Conservation (phyloP, 176 grass and related monocot species). For the Canna indica region DNA sequence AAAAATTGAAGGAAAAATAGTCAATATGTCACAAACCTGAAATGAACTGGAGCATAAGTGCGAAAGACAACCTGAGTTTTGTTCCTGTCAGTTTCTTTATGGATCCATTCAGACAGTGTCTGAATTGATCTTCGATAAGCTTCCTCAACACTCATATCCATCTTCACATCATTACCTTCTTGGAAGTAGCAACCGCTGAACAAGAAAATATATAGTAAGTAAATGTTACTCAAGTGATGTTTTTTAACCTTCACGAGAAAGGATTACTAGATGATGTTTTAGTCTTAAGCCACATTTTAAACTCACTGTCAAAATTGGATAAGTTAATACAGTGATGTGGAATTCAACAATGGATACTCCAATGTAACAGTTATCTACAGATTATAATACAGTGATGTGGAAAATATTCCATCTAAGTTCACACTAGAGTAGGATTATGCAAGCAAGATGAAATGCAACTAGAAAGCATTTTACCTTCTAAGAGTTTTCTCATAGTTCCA, state of each 20-base stretch:
- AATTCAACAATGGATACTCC: too few species aligned
- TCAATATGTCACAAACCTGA: slow-evolving; percentile 16
- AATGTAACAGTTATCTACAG: neutral
- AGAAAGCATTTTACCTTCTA: slow-evolving; percentile 16
- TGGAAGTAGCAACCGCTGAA: slow-evolving; percentile 47
- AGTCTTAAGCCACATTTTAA: neutral
- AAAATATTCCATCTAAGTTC: neutral
- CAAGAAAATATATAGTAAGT: neutral
- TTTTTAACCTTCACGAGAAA: neutral
- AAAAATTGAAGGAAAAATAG: neutral
- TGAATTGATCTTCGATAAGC: slow-evolving; percentile 31
- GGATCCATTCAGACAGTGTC: slow-evolving; percentile 38
- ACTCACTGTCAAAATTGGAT: too few species aligned
- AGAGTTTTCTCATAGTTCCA: slow-evolving; percentile 41
- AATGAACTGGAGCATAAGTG: slow-evolving; percentile 47
- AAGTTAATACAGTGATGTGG: too few species aligned
- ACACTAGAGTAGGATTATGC: neutral
- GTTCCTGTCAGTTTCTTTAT: slow-evolving; percentile 21
- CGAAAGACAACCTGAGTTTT: slow-evolving; percentile 39
- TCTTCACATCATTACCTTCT: slow-evolving; percentile 41
- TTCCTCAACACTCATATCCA: slow-evolving; percentile 38
- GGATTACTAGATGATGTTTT: neutral
- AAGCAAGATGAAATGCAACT: neutral
- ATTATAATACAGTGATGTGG: neutral
- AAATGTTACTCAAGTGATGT: neutral